Evolutionary conservation across 306 rosid genomes (phyloP).

Genomic region (Gastrolobium bilobum): DNA sequence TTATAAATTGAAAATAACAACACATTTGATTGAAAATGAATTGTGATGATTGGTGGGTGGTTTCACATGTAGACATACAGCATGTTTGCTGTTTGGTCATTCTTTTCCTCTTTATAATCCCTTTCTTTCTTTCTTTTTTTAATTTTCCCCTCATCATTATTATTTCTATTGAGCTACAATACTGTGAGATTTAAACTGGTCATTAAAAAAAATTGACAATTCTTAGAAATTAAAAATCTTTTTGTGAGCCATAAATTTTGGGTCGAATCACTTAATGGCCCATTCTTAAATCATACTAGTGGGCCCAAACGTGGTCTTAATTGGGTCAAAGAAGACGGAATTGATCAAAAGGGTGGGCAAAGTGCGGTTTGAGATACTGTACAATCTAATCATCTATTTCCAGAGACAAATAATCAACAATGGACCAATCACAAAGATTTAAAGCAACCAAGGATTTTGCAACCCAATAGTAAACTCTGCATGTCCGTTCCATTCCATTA

Average conservation of each 20-base stretch:
- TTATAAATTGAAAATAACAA: conserved; percentile 26
- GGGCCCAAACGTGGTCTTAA: conserved; percentile 12
- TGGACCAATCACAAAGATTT: conserved; percentile 27
- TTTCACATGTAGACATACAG: conserved; percentile 57
- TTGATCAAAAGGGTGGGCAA: not conserved
- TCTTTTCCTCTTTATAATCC: conserved; percentile 22
- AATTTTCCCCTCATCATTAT: not conserved
- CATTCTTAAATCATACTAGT: not conserved
- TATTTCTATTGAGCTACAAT: not conserved
- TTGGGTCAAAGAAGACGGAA: conserved; percentile 38
- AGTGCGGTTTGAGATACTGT: not conserved
- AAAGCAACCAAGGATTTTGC: not conserved
- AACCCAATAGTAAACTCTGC: conserved; percentile 8
- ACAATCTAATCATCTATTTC: not conserved
- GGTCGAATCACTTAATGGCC: conserved; percentile 13
- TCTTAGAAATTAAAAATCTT: not conserved
- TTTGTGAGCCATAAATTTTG: not conserved
- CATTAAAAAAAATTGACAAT: not conserved
- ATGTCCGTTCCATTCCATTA: conserved; percentile 15
- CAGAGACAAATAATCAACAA: not conserved
- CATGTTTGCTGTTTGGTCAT: conserved; percentile 57
- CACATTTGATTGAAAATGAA: conserved; percentile 37
- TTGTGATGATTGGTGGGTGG: conserved; percentile 44
- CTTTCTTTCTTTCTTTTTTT: too few relatives aligned
- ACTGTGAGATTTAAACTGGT: not conserved